These are phyloP conservation scores for Ensete glaucum DNA, from an alignment of 176 grass and related monocot species.

Conservation along the genomic window DNA sequence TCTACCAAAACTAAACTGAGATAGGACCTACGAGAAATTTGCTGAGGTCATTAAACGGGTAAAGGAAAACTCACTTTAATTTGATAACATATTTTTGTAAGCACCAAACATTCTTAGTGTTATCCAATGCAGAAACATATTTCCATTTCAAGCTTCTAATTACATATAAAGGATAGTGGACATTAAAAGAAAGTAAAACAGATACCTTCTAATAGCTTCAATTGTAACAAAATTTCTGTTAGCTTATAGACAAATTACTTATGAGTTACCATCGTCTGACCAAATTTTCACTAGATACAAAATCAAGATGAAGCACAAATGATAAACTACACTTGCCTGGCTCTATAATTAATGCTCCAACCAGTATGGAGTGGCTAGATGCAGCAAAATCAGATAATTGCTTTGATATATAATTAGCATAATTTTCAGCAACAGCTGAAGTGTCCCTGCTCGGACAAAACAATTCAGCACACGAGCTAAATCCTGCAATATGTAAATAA, in stretches of 20 bases:
- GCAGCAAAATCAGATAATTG: conserved; percentile 41
- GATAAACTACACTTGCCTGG: conserved; percentile 43
- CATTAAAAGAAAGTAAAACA: too few species aligned
- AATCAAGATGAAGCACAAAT: conserved; percentile 3
- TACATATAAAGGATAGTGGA: too few species aligned
- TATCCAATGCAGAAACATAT: not conserved
- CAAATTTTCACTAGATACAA: not conserved
- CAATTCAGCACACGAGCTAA: conserved; percentile 47
- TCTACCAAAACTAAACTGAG: not conserved
- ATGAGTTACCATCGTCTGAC: not conserved
- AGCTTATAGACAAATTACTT: too few species aligned
- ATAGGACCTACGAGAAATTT: not conserved
- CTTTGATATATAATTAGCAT: conserved; percentile 53
- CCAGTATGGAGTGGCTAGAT: conserved; percentile 27
- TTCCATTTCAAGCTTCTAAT: not conserved
- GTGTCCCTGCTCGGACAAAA: conserved; percentile 58
- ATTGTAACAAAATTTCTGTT: too few species aligned
- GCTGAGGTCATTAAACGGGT: not conserved
- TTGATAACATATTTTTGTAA: not conserved
- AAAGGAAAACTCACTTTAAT: too few species aligned
- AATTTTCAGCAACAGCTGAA: conserved; percentile 37
- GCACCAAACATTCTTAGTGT: not conserved
- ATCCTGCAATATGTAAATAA: conserved; percentile 41
- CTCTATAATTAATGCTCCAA: conserved; percentile 83
- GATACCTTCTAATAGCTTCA: too few species aligned